Evolutionary conservation across 768 basidiomycete genomes (phyloP).

Genomic region (Tricholoma saponaceum): DNA sequence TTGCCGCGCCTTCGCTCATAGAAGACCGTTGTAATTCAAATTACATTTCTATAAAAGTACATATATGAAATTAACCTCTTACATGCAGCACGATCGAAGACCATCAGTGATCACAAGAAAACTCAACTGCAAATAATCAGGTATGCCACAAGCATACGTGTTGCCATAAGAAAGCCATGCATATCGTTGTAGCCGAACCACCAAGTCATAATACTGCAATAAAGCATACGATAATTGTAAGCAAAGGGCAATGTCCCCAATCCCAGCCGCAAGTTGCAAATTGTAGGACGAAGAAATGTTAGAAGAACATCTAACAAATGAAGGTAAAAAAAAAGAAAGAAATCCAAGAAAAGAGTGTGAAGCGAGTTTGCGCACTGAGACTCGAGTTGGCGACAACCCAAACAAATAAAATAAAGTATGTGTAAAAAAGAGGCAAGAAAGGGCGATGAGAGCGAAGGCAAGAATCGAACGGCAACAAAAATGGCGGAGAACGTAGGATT

Average conservation of each 20-base stretch:
- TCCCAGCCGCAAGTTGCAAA: background rate
- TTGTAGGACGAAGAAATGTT: background rate
- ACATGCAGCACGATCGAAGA: too few relatives aligned
- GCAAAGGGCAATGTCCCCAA: background rate
- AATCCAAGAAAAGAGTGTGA: conserved; percentile 1
- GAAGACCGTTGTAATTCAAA: too few relatives aligned
- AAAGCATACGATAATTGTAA: background rate
- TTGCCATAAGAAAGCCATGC: too few relatives aligned
- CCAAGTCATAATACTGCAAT: background rate
- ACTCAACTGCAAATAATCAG: too few relatives aligned
- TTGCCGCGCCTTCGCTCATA: too few relatives aligned
- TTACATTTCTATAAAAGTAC: too few relatives aligned
- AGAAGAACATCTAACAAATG: background rate
- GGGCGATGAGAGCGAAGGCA: background rate
- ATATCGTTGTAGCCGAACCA: too few relatives aligned
- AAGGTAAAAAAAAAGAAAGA: background rate
- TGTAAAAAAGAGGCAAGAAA: too few relatives aligned
- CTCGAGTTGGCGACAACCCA: conserved; percentile 5
- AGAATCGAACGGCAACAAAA: background rate
- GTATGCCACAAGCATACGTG: too few relatives aligned
- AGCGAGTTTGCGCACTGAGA: conserved; percentile 6
- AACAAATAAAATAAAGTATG: background rate
- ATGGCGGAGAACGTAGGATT: background rate
- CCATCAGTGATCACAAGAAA: too few relatives aligned
- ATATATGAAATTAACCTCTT: too few relatives aligned